Conservation (phyloP, 202 grass and related monocot species). For the Zoysia matrella region DNA sequence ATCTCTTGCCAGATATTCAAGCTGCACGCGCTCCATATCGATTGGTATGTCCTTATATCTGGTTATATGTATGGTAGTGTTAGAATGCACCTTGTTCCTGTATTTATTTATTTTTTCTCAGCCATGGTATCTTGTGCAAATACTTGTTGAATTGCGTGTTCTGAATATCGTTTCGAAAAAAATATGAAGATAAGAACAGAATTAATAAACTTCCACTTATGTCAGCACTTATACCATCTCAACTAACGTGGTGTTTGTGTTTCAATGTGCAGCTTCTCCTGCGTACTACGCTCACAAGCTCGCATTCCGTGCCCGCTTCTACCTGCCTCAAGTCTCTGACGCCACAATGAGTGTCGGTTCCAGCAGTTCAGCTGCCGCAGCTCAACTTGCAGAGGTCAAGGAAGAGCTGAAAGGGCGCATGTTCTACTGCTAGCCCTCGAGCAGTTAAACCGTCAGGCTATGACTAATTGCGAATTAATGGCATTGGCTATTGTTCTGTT, state of each 20-base stretch:
- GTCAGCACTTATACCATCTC: background rate
- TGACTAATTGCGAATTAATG: no score
- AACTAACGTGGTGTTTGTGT: background rate
- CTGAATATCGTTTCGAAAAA: background rate
- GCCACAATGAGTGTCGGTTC: background rate
- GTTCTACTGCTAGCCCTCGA: conserved; percentile 60
- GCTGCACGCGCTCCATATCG: conserved; percentile 76
- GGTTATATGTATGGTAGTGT: background rate
- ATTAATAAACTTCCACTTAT: background rate
- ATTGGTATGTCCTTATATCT: conserved; percentile 53
- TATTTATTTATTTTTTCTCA: background rate
- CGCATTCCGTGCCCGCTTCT: conserved; percentile 63
- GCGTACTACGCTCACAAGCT: conserved; percentile 60
- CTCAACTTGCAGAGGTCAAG: conserved; percentile 47
- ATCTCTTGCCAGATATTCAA: conserved; percentile 56
- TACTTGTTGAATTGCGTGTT: background rate
- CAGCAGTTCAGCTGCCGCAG: background rate
- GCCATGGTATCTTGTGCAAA: background rate
- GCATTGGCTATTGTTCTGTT: no score
- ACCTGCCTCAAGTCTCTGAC: conserved; percentile 36
- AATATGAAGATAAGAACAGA: background rate
- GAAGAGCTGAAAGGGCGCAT: conserved; percentile 59
- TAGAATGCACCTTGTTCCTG: no score
- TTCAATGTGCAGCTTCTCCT: conserved; percentile 45
- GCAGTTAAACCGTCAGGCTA: background rate